phyloP scores from a whole-genome alignment of 1,139 yeast genomes.

The Meyerozyma sp. region DNA sequence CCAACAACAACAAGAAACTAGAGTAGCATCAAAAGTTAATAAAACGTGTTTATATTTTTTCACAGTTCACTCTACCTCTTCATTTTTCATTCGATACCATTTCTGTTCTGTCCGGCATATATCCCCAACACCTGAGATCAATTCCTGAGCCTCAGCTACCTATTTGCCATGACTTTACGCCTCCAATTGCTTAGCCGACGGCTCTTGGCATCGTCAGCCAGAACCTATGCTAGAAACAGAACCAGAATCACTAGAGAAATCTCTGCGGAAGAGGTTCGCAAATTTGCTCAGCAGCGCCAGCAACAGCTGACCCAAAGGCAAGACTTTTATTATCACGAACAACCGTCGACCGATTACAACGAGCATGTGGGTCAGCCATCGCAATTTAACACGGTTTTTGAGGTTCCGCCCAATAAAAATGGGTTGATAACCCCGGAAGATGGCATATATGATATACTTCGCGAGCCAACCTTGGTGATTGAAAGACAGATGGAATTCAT shows the following conservation, averaged over 20 bases:
- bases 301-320: conserved; percentile 7
- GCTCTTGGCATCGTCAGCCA: not conserved
- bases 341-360: conserved; percentile 20
- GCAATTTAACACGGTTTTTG: conserved; percentile 24
- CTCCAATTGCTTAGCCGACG: not conserved
- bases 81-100: no score
- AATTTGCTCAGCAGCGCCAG: conserved; percentile 15
- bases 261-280: conserved; percentile 31
- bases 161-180: not conserved
- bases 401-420: conserved; percentile 35
- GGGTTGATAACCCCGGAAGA: conserved; percentile 51
- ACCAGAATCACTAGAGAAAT: conserved; percentile 33
- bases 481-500: conserved; percentile 85
- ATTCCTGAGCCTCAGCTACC: no score
- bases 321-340: conserved; percentile 26
- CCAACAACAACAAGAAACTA: conserved; percentile 18
- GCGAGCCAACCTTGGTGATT: conserved; percentile 78
- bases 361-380: conserved; percentile 18
- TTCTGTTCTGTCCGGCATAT: not conserved
- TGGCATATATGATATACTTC: conserved; percentile 51
- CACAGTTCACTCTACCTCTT: no score
- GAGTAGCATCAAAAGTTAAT: conserved; percentile 7
- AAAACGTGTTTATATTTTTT: no score
- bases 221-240: conserved; percentile 8
- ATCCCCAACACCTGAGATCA: no score